Evolutionary conservation across 2,329 filamentous ascomycete species (phyloP).

Genomic region (Neonectria ditissima): DNA sequence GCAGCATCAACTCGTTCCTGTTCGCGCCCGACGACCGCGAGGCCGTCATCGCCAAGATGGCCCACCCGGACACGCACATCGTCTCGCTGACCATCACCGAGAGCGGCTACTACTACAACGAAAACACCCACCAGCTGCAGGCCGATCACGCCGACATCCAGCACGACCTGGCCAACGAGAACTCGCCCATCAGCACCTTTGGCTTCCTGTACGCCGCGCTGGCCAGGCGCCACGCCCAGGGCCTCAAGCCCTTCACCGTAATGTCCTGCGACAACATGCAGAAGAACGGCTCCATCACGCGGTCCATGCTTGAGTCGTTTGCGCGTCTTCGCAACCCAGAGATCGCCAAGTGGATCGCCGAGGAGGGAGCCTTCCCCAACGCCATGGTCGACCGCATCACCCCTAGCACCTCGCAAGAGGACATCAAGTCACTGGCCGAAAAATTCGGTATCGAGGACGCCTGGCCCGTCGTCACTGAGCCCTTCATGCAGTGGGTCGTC

Average conservation of each 20-base stretch:
- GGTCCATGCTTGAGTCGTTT: conserved; percentile 63
- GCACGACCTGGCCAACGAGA: conserved; percentile 59
- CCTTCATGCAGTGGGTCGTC: conserved; percentile 68
- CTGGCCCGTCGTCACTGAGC: conserved; percentile 67
- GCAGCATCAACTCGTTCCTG: conserved; percentile 65
- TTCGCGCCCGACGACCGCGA: conserved; percentile 64
- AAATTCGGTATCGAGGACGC: conserved; percentile 61
- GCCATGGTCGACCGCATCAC: conserved; percentile 68
- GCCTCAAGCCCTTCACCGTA: conserved; percentile 65
- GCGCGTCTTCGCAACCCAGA: conserved; percentile 60
- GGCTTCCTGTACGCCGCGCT: conserved; percentile 66
- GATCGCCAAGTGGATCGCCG: conserved; percentile 61
- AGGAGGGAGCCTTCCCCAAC: conserved; percentile 64
- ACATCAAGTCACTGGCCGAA: conserved; percentile 58
- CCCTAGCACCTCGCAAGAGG: conserved; percentile 59
- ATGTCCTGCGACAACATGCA: conserved; percentile 69
- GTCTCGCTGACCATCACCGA: conserved; percentile 68
- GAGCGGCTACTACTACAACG: conserved; percentile 69
- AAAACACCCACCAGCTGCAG: conserved; percentile 66
- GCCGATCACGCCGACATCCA: conserved; percentile 62
- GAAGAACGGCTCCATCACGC: conserved; percentile 66
- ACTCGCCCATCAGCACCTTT: conserved; percentile 60
- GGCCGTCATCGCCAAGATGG: conserved; percentile 67
- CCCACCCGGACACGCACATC: conserved; percentile 64
- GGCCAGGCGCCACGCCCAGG: conserved; percentile 57